These are phyloP conservation scores for Penicillium sp. DNA, from an alignment of 2,329 filamentous ascomycete species.

Conservation along the genomic window DNA sequence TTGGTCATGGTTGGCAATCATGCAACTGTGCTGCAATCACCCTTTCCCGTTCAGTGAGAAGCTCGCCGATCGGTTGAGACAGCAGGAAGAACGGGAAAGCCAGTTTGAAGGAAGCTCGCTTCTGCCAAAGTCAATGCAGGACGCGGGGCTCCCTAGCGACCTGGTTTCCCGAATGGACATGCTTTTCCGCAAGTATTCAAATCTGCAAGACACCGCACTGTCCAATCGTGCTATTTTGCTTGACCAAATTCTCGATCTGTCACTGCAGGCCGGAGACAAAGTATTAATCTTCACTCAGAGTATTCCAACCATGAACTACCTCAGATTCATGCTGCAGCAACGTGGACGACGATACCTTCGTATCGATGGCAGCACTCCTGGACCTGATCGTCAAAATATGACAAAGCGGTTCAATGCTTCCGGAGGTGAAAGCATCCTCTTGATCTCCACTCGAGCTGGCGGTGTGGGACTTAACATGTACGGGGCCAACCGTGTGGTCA, in stretches of 20 bases:
- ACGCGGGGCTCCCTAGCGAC: constrained; percentile 38
- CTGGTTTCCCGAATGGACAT: constrained; percentile 36
- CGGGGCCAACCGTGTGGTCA: constrained; percentile 80
- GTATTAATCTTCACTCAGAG: constrained; percentile 80
- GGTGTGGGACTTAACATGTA: constrained; percentile 82
- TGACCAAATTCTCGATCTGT: constrained; percentile 68
- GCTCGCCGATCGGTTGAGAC: constrained; percentile 43
- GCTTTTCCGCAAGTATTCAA: constrained; percentile 33
- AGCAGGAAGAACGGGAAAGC: constrained; percentile 18
- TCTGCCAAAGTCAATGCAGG: constrained; percentile 36
- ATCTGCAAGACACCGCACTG: constrained; percentile 48
- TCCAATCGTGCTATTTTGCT: constrained; percentile 72
- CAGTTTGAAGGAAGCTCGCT: constrained; percentile 6
- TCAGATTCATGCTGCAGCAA: constrained; percentile 58
- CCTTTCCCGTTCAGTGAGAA: constrained; percentile 56
- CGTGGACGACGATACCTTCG: constrained; percentile 55
- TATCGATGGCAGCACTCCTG: constrained; percentile 67
- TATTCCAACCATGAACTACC: constrained; percentile 67
- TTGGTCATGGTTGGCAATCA: constrained; percentile 57
- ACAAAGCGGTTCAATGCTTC: constrained; percentile 69
- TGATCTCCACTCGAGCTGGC: constrained; percentile 83
- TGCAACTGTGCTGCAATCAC: constrained; percentile 61
- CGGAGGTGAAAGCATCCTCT: constrained; percentile 59
- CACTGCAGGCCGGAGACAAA: constrained; percentile 66
- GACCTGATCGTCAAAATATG: constrained; percentile 60